phyloP scores from a whole-genome alignment of 2,329 filamentous ascomycete genomes.

The Penicillium sclerotiorum region DNA sequence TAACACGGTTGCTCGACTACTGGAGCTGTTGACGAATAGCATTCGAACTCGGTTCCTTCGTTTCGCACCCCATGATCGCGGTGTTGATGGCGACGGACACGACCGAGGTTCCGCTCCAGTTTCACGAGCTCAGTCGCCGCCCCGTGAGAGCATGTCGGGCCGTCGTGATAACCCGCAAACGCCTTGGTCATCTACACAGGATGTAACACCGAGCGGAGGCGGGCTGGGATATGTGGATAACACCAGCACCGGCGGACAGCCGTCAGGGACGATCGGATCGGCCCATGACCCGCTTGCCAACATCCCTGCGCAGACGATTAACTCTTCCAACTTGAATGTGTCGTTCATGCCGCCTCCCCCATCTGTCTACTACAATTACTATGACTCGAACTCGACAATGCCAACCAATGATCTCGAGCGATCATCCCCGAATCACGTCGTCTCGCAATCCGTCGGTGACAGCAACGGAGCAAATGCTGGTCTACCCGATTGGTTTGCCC shows the following conservation, averaged over 20 bases:
- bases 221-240: constrained; percentile 32
- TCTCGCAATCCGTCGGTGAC: constrained; percentile 33
- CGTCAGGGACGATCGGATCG: constrained; percentile 24
- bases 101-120: constrained; percentile 39
- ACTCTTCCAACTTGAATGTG: constrained; percentile 48
- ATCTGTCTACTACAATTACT: constrained; percentile 50
- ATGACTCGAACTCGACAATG: constrained; percentile 40
- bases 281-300: constrained; percentile 45
- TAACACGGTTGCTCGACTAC: constrained; percentile 63
- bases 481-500: constrained; percentile 61
- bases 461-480: constrained; percentile 26
- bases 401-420: constrained; percentile 35
- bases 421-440: constrained; percentile 26
- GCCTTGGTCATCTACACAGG: constrained; percentile 31
- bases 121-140: constrained; percentile 43
- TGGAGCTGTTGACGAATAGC: constrained; percentile 61
- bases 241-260: constrained; percentile 22
- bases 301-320: constrained; percentile 49
- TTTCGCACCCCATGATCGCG: constrained; percentile 56
- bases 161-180: constrained; percentile 31
- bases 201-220: constrained; percentile 20
- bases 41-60: constrained; percentile 62
- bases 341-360: constrained; percentile 52
- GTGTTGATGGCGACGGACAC: constrained; percentile 40
- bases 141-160: constrained; percentile 29